phyloP scores from a whole-genome alignment of 2,329 filamentous ascomycete species.

The Blastomyces percursus region DNA sequence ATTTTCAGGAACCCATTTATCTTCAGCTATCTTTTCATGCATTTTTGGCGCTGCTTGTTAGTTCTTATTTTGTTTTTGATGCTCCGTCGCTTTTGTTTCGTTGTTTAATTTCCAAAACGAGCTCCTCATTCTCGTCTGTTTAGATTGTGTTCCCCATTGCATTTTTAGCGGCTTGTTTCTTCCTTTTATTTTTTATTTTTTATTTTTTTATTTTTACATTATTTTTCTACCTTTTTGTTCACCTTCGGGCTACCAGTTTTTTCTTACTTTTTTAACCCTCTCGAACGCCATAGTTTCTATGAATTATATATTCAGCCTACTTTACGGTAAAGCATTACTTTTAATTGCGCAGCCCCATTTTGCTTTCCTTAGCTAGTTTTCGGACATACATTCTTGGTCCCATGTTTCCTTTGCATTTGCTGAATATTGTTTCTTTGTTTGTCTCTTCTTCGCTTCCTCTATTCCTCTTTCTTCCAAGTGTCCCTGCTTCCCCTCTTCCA shows the following conservation, averaged over 20 bases:
- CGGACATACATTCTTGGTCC: slow-evolving; percentile 14
- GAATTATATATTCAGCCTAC: slow-evolving; percentile 9
- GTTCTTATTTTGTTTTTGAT: neutral
- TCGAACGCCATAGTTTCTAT: slow-evolving; percentile 8
- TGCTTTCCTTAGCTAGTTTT: neutral
- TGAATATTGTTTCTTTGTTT: neutral
- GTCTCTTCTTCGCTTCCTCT: neutral
- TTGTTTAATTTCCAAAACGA: neutral
- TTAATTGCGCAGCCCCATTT: neutral
- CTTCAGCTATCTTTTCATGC: neutral
- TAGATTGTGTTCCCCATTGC: slow-evolving; percentile 4
- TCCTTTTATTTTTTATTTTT: neutral
- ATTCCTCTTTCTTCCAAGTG: neutral
- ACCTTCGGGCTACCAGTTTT: neutral
- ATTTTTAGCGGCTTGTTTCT: slow-evolving; percentile 8
- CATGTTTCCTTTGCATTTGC: slow-evolving; percentile 5
- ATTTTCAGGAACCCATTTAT: neutral
- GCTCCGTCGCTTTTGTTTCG: neutral
- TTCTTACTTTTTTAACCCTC: slow-evolving; percentile 9
- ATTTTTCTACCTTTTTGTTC: slow-evolving; percentile 6
- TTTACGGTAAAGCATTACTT: neutral
- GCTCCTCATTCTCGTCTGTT: neutral
- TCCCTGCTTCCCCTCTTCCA: neutral
- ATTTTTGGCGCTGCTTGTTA: neutral
- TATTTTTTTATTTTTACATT: slow-evolving; percentile 9